Percentiles rank a stretch among this genome's conserved stretches.
Evolutionary conservation across 2,329 filamentous ascomycete genomes (phyloP).

Genomic region (Lachnellula subtilissima): DNA sequence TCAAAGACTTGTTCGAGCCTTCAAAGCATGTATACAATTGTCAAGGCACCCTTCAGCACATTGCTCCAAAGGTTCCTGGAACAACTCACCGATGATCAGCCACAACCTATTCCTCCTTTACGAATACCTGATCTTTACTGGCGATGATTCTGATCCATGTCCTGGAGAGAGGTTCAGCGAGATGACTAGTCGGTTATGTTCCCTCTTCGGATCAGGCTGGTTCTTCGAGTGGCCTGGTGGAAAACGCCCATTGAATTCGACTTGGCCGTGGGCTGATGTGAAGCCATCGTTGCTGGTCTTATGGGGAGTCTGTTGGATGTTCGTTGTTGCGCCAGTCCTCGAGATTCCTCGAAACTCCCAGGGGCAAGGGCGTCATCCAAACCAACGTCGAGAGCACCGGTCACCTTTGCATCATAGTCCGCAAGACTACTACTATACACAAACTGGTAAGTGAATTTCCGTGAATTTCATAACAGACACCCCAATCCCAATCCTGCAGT

Average conservation of each 20-base stretch:
- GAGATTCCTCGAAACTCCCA: background rate
- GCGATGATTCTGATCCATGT: background rate
- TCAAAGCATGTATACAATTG: background rate
- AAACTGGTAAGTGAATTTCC: background rate
- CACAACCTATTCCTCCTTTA: background rate
- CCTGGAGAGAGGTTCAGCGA: background rate
- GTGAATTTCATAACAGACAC: too few relatives aligned
- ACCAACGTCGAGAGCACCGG: background rate
- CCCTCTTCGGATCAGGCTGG: slow-evolving; percentile 21
- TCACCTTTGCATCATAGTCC: background rate
- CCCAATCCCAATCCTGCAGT: too few relatives aligned
- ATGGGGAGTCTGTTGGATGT: slow-evolving; percentile 27
- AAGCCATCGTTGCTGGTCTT: slow-evolving; percentile 24
- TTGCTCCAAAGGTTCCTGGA: background rate
- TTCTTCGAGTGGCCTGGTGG: slow-evolving; percentile 25
- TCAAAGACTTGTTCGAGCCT: background rate
- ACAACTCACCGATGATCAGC: background rate
- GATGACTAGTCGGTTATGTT: slow-evolving; percentile 4
- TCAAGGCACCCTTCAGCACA: background rate
- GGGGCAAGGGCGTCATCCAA: background rate
- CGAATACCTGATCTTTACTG: background rate
- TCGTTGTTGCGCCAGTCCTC: slow-evolving; percentile 14
- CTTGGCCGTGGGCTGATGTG: slow-evolving; percentile 25
- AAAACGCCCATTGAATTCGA: slow-evolving; percentile 22
- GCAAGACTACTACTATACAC: slow-evolving; percentile 1